Percentiles rank a stretch among this genome's conserved stretches.
phyloP scores from a whole-genome alignment of 257 asterid genomes.

The Przewalskia tangutica region DNA sequence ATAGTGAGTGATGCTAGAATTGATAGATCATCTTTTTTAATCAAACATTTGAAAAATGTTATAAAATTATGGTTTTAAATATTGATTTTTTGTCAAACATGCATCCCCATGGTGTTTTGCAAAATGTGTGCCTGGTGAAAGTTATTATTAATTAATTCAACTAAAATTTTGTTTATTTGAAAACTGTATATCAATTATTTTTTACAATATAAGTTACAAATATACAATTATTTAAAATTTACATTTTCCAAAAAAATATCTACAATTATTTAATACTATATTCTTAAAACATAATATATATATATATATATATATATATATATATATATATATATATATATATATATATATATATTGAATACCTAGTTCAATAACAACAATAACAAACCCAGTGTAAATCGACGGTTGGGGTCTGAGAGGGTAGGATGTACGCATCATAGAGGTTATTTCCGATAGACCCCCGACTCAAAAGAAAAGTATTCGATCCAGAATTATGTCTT shows the following conservation, averaged over 20 bases:
- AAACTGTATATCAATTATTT: background rate
- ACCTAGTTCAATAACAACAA: no score
- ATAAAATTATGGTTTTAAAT: background rate
- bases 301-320: no score
- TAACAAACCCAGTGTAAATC: no score
- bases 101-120: background rate
- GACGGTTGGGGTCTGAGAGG: no score
- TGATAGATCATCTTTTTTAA: background rate
- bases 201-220: background rate
- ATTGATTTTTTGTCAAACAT: background rate
- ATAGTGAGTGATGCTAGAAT: background rate
- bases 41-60: background rate
- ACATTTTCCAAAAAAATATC: background rate
- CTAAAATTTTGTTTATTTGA: background rate
- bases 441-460: no score
- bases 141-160: background rate
- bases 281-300: background rate
- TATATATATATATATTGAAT: no score
- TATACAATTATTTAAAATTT: background rate
- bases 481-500: no score
- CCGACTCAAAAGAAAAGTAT: no score
- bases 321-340: no score
- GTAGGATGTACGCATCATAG: no score
- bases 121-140: background rate
- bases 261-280: background rate